These are phyloP conservation scores for Poterioochromonas sp. DNA, from an alignment of 352 stramenopile genomes.

Conservation along the genomic window DNA sequence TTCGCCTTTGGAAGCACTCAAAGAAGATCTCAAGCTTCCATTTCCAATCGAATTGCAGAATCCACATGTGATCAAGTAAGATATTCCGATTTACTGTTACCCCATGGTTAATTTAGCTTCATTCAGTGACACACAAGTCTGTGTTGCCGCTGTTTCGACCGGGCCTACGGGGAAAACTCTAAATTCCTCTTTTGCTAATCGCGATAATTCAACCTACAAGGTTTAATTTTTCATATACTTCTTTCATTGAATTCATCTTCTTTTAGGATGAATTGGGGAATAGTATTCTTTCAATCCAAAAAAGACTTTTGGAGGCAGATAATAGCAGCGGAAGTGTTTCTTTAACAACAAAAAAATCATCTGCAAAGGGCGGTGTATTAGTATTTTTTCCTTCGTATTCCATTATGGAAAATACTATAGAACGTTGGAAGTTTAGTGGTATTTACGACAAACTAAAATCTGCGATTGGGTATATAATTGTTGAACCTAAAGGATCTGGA, in stretches of 20 bases:
- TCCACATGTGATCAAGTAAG: constrained; percentile 83
- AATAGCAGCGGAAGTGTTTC: neutral
- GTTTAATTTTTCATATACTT: neutral
- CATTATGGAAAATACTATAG: constrained; percentile 75
- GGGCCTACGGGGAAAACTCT: constrained; percentile 69
- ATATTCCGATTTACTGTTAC: constrained; percentile 47
- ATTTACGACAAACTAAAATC: constrained; percentile 38
- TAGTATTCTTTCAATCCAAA: constrained; percentile 84
- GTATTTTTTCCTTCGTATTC: constrained; percentile 99
- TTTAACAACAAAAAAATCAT: neutral
- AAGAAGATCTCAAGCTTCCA: constrained; percentile 87
- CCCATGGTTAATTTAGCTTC: neutral
- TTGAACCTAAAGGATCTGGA: constrained; percentile 25
- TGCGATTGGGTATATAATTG: constrained; percentile 4
- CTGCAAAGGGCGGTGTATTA: constrained; percentile 89
- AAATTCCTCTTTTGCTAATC: constrained; percentile 85
- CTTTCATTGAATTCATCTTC: constrained; percentile 49
- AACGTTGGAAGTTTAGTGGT: constrained; percentile 55
- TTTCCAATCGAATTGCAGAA: constrained; percentile 94
- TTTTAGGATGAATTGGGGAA: constrained; percentile 93
- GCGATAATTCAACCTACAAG: constrained; percentile 54
- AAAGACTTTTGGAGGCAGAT: constrained; percentile 34
- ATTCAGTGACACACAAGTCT: neutral
- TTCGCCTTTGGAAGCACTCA: constrained; percentile 86
- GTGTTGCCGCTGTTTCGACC: neutral